A percentile compares a stretch with the other conserved stretches of the same genome.
These are phyloP conservation scores for Monilinia fructigena DNA, from an alignment of 2,329 filamentous ascomycete genomes.

Conservation along the genomic window DNA sequence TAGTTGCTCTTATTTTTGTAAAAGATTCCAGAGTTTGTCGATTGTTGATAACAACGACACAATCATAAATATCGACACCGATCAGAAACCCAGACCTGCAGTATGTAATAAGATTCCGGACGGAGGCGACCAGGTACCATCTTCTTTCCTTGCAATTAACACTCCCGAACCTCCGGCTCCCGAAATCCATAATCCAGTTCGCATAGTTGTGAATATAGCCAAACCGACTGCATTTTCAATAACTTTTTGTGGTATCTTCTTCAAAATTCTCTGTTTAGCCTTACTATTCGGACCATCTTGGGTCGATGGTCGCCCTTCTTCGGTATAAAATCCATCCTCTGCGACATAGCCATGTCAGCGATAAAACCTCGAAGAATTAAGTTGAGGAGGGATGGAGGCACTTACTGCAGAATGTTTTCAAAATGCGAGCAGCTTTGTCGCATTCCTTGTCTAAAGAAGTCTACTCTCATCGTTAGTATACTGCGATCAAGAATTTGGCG, in stretches of 20 bases:
- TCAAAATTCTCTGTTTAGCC: slow-evolving; percentile 59
- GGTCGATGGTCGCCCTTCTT: slow-evolving; percentile 43
- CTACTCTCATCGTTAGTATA: background rate
- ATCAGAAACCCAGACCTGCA: slow-evolving; percentile 79
- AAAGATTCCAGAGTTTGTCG: slow-evolving; percentile 80
- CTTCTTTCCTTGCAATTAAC: slow-evolving; percentile 75
- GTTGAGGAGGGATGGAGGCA: slow-evolving; percentile 34
- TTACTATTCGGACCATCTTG: slow-evolving; percentile 41
- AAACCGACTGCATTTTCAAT: slow-evolving; percentile 87
- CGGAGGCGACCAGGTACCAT: slow-evolving; percentile 87
- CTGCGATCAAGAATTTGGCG: background rate
- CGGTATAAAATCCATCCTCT: slow-evolving; percentile 67
- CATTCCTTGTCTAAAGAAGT: slow-evolving; percentile 81
- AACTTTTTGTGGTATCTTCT: slow-evolving; percentile 83
- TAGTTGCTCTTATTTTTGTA: slow-evolving; percentile 70
- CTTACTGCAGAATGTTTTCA: slow-evolving; percentile 86
- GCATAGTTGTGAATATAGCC: slow-evolving; percentile 94
- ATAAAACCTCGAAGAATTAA: slow-evolving; percentile 15
- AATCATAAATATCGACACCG: slow-evolving; percentile 94
- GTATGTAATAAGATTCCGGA: slow-evolving; percentile 90
- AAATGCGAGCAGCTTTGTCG: slow-evolving; percentile 84
- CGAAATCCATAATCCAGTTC: slow-evolving; percentile 86
- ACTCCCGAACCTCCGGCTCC: slow-evolving; percentile 89
- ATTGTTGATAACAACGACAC: slow-evolving; percentile 87
- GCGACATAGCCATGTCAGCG: slow-evolving; percentile 27